Percentiles rank a stretch among this genome's conserved stretches.
Conservation (phyloP, 441 rosid genomes). For the Bocquillonia castaneifolia region DNA sequence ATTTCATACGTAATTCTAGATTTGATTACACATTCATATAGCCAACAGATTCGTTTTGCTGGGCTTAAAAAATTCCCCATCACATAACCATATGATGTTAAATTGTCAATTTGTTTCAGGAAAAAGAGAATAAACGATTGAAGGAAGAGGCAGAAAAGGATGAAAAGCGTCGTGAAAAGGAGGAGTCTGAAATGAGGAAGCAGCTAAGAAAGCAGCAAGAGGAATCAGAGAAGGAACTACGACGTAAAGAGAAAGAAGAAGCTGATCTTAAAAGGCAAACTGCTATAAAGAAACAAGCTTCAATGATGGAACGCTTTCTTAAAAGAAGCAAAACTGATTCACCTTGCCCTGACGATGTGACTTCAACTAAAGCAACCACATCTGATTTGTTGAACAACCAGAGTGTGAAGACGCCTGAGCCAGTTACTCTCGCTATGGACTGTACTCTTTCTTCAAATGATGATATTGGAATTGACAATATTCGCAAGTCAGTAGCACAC, state of each 20-base stretch:
- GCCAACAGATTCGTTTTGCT: background rate
- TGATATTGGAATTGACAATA: conserved; percentile 39
- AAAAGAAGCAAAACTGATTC: conserved; percentile 49
- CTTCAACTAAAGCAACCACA: conserved; percentile 29
- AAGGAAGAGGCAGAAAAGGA: conserved; percentile 57
- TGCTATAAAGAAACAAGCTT: conserved; percentile 73
- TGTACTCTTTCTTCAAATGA: conserved; percentile 43
- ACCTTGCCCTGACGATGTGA: conserved; percentile 28
- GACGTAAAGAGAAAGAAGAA: conserved; percentile 66
- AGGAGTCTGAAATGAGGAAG: conserved; percentile 53
- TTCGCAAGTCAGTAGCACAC: conserved; percentile 48
- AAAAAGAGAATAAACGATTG: conserved; percentile 57
- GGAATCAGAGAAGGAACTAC: conserved; percentile 67
- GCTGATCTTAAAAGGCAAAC: conserved; percentile 56
- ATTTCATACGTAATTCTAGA: background rate
- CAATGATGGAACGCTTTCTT: conserved; percentile 80
- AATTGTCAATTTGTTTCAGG: conserved; percentile 36
- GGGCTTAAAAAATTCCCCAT: background rate
- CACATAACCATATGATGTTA: background rate
- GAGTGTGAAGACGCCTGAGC: conserved; percentile 34
- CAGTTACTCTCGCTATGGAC: conserved; percentile 57
- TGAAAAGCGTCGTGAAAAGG: conserved; percentile 58
- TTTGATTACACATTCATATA: background rate
- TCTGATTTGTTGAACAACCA: conserved; percentile 23
- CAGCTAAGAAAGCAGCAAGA: conserved; percentile 65